Base-by-base conservation (phyloP, 2,329 filamentous ascomycete genomes). In the Fusarium chlamydosporum region DNA sequence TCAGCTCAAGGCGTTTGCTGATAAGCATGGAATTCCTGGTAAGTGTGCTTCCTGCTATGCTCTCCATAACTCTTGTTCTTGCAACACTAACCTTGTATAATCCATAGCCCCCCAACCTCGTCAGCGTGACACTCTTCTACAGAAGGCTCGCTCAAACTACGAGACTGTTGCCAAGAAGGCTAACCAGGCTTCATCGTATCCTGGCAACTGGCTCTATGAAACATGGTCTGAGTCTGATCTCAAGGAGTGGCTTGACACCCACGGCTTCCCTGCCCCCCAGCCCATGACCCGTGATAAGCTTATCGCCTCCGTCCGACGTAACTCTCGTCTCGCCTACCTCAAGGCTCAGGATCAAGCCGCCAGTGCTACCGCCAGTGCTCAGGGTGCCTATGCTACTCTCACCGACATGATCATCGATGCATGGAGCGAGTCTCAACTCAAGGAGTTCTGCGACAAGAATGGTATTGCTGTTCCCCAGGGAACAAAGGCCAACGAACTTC, bases 391-490 rank as follows among this genome's bases (percentile, higher is more conserved):
- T 72, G 83, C 90, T 52, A 91, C 89, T 47, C 82, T 98, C 41
- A 93, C 91, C 67, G 93, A 98, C 74, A 89, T 91, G 74, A 84
- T 97, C 54, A 91, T 98, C 75, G 90, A 97, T 73, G 89, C 92
- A 6, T 99, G 96, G 96, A 90, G 91, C 75, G 94, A 97, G 76
- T 87, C 86, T 40, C 85, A 97, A 79, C 86, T 99, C 78, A 98
- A 98, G 86, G 91, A 93, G 67, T 98, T 96, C 83, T 89, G 89
- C 56, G 95, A 98, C 83, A 93, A 94, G 85, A 96, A 98, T 74
- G 89, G 89, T 60, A 91, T 99, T 76, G 79, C 76, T 13, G 93
- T 97, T 51, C 96, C 96, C 11, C 95, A 98, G 77, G 96, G 95
- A 47, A 96, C 92, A 76, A 94, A 92, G 84, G 84, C 88, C 72